Evolutionary conservation across 768 basidiomycete genomes (phyloP).

Genomic region (Auricularia sp.): DNA sequence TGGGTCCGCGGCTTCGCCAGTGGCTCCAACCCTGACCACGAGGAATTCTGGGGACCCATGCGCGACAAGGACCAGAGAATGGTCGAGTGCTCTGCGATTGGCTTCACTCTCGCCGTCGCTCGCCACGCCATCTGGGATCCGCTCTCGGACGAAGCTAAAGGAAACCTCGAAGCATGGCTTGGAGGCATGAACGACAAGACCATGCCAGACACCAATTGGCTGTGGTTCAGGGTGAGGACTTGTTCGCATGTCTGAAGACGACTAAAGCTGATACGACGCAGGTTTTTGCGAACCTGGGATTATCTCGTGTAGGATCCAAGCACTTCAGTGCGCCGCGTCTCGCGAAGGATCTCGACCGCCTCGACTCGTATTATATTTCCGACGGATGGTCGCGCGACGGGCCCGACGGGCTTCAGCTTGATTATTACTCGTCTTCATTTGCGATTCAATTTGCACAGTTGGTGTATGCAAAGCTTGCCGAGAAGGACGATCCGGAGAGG

Average conservation of each 20-base stretch:
- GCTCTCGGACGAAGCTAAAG: slow-evolving; percentile 41
- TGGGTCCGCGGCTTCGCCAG: slow-evolving; percentile 59
- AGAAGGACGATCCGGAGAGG: slow-evolving; percentile 50
- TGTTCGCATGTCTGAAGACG: slow-evolving; percentile 1
- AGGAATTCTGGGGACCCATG: slow-evolving; percentile 72
- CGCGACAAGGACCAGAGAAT: slow-evolving; percentile 68
- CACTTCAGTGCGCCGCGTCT: slow-evolving; percentile 50
- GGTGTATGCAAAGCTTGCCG: slow-evolving; percentile 57
- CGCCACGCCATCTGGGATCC: slow-evolving; percentile 57
- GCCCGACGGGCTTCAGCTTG: slow-evolving; percentile 67
- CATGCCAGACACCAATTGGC: slow-evolving; percentile 79
- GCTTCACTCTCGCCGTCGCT: slow-evolving; percentile 59
- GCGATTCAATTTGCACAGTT: slow-evolving; percentile 71
- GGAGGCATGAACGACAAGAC: slow-evolving; percentile 72
- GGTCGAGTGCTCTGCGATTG: slow-evolving; percentile 74
- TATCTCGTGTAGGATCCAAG: slow-evolving; percentile 50
- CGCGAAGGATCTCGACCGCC: slow-evolving; percentile 64
- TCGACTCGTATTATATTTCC: slow-evolving; percentile 71
- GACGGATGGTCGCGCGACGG: slow-evolving; percentile 73
- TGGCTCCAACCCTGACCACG: slow-evolving; percentile 55
- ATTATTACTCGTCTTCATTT: slow-evolving; percentile 72
- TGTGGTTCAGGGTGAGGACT: slow-evolving; percentile 60
- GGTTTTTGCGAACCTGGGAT: slow-evolving; percentile 68
- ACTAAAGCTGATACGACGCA: slow-evolving; percentile 16
- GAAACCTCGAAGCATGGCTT: slow-evolving; percentile 55